phyloP scores from a whole-genome alignment of 345 rosid genomes.

The Pistacia atlantica region DNA sequence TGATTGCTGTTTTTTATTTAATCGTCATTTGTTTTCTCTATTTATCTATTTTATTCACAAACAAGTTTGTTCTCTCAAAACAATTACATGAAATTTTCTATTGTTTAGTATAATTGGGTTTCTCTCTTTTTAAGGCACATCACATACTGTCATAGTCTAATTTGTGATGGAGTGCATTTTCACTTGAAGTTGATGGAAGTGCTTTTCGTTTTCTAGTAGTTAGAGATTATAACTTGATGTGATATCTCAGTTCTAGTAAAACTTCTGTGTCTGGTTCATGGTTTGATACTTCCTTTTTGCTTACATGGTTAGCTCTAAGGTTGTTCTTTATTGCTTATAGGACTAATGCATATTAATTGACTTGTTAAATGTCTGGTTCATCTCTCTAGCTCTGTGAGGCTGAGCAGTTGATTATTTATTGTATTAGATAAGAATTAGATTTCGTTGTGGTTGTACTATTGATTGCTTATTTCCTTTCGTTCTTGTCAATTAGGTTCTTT shows the following conservation, averaged over 20 bases:
- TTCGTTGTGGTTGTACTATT: background rate
- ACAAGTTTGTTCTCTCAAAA: slow-evolving; percentile 3
- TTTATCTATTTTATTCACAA: slow-evolving; percentile 1
- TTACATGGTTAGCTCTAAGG: background rate
- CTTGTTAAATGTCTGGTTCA: background rate
- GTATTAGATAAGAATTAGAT: background rate
- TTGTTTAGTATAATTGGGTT: background rate
- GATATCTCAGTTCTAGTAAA: background rate
- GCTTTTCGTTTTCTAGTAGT: background rate
- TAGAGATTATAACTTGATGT: background rate
- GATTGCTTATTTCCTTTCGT: background rate
- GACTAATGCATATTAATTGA: background rate
- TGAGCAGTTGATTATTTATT: background rate
- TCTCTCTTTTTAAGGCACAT: background rate
- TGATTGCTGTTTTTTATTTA: slow-evolving; percentile 35
- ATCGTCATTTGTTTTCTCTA: background rate
- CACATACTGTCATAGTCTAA: background rate
- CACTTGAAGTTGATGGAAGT: background rate
- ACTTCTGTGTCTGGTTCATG: background rate
- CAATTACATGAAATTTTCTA: background rate
- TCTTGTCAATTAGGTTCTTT: background rate
- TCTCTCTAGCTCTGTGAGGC: background rate
- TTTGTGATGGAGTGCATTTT: background rate
- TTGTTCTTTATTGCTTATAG: background rate
- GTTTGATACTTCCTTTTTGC: background rate